phyloP scores from a whole-genome alignment of 305 asterid species.

The Fraxinus sp. region DNA sequence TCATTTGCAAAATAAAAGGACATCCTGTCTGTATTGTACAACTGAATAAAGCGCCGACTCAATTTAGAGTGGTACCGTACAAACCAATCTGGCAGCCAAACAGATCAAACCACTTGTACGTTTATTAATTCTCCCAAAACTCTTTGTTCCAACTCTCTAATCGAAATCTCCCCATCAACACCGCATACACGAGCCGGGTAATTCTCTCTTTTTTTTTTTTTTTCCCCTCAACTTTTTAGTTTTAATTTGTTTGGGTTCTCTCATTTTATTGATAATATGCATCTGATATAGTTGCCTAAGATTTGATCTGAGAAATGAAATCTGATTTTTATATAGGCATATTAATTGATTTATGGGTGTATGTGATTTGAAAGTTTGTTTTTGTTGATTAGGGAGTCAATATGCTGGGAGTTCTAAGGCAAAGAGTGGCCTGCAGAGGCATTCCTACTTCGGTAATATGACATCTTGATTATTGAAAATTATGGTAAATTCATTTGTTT shows the following conservation, averaged over 20 bases:
- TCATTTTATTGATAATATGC: not conserved
- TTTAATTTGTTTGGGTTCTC: not conserved
- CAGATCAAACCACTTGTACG: not conserved
- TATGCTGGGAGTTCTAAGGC: slow-evolving; percentile 33
- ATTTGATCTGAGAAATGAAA: not conserved
- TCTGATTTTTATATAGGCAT: not conserved
- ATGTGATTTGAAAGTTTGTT: not conserved
- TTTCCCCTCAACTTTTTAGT: not conserved
- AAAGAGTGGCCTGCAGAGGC: slow-evolving; percentile 24
- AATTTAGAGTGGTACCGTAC: not conserved
- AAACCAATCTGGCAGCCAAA: not conserved
- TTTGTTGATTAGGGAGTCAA: slow-evolving; percentile 12
- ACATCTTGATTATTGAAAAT: not conserved
- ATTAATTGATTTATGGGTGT: not conserved
- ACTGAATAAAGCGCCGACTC: not conserved
- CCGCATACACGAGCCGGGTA: not conserved
- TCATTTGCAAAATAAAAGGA: not conserved
- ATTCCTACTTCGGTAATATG: slow-evolving; percentile 27
- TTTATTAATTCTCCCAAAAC: not conserved
- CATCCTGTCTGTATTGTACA: not conserved
- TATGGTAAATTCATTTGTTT: not conserved
- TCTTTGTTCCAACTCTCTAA: not conserved
- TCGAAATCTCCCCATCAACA: not conserved
- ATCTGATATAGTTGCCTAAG: not conserved
- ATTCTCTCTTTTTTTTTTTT: not conserved